These are phyloP conservation scores for Cicer yamashitae DNA, from an alignment of 306 rosid species.

Conservation along the genomic window DNA sequence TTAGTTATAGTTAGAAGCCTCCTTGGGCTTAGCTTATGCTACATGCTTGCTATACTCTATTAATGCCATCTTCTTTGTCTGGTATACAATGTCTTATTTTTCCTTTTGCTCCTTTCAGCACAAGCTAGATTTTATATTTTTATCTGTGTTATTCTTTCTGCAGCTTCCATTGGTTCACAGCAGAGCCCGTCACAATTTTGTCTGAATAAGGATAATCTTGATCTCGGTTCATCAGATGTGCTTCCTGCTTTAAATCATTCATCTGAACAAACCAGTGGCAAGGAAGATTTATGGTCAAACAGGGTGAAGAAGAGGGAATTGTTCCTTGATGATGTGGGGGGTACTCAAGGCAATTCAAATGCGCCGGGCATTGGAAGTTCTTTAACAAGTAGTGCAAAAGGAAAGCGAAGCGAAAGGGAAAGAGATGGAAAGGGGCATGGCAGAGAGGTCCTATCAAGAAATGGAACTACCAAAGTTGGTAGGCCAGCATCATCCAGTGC, in stretches of 20 bases:
- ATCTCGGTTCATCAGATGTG: conserved; percentile 62
- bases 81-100: conserved; percentile 10
- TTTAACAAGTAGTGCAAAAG: conserved; percentile 88
- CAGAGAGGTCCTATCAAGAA: conserved; percentile 86
- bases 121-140: conserved; percentile 16
- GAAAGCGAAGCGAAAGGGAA: conserved; percentile 98
- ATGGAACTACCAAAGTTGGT: conserved; percentile 84
- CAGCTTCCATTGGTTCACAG: conserved; percentile 82
- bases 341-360: conserved; percentile 57
- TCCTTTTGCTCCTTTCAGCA: conserved; percentile 13
- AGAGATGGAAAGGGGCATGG: conserved; percentile 94
- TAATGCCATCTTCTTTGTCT: conserved; percentile 22
- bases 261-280: conserved; percentile 69
- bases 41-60: neutral
- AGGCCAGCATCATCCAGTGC: conserved; percentile 75
- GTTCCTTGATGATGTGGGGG: conserved; percentile 88
- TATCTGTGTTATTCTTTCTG: conserved; percentile 45
- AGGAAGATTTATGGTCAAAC: conserved; percentile 82
- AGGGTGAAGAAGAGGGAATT: conserved; percentile 98
- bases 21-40: neutral
- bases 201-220: conserved; percentile 75
- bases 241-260: conserved; percentile 61
- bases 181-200: conserved; percentile 76
- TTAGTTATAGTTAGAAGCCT: neutral
- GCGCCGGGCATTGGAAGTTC: conserved; percentile 73